Conservation (phyloP, 345 rosid species). For the Euphorbia lathyris region DNA sequence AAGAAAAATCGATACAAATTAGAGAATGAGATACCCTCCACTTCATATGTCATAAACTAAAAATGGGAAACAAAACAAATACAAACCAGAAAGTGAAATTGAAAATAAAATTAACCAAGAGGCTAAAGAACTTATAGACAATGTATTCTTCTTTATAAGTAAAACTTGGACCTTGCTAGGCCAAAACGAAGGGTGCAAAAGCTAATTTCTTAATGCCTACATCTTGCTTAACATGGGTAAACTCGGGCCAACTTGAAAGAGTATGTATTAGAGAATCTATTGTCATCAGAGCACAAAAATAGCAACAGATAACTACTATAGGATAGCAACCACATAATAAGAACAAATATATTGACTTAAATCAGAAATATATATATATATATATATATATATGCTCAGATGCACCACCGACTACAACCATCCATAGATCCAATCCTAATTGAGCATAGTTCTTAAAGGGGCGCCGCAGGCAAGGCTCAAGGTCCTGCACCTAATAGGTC, state of each 20-base stretch:
- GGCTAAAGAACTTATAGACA: neutral
- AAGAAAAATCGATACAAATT: neutral
- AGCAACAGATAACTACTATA: neutral
- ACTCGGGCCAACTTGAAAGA: neutral
- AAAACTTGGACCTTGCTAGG: neutral
- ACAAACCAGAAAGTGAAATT: neutral
- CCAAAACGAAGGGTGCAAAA: neutral
- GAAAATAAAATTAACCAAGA: neutral
- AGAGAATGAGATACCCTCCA: neutral
- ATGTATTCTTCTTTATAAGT: neutral
- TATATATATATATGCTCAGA: too few relatives aligned
- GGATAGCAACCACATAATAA: neutral
- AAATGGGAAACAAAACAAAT: neutral
- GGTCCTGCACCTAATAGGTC: too few relatives aligned
- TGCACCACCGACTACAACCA: too few relatives aligned
- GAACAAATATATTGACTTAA: too few relatives aligned
- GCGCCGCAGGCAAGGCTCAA: too few relatives aligned
- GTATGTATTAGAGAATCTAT: neutral
- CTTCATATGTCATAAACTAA: neutral
- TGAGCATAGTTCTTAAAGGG: too few relatives aligned
- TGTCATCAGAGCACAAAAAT: neutral
- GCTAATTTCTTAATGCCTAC: neutral
- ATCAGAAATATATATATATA: too few relatives aligned
- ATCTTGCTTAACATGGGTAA: neutral
- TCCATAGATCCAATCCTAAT: neutral